These are phyloP conservation scores for Globisporangium lucens DNA, from an alignment of 352 stramenopile species.

Conservation along the genomic window DNA sequence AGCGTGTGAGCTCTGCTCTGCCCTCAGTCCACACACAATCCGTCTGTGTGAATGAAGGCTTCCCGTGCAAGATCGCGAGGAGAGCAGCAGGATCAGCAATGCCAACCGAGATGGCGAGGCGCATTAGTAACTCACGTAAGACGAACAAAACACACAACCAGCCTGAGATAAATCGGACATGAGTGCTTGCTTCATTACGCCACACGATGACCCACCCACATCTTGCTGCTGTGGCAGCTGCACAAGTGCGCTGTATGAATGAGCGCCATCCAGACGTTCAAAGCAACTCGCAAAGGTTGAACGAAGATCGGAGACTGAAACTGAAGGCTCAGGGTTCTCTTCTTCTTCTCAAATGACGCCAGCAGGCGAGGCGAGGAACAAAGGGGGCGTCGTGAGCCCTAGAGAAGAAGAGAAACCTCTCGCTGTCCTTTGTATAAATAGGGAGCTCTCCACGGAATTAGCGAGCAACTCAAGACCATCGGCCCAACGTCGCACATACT, in stretches of 20 bases:
- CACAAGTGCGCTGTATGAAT: not conserved
- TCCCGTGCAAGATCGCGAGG: not conserved
- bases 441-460: not conserved
- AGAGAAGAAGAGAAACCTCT: not conserved
- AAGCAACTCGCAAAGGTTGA: too few species aligned
- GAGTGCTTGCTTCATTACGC: not conserved
- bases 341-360: conserved; percentile 10
- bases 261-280: not conserved
- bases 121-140: not conserved
- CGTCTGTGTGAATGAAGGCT: not conserved
- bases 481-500: not conserved
- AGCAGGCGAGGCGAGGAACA: not conserved
- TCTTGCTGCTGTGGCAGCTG: not conserved
- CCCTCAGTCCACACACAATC: not conserved
- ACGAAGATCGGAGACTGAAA: not conserved
- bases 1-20: not conserved
- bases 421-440: not conserved
- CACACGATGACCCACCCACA: not conserved
- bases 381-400: not conserved
- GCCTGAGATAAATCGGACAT: not conserved
- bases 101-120: not conserved
- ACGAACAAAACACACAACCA: not conserved
- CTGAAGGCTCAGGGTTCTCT: not conserved
- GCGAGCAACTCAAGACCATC: too few species aligned
- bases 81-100: not conserved